Evolutionary conservation across 2,329 filamentous ascomycete genomes (phyloP).

Genomic region (Fusarium sp.): DNA sequence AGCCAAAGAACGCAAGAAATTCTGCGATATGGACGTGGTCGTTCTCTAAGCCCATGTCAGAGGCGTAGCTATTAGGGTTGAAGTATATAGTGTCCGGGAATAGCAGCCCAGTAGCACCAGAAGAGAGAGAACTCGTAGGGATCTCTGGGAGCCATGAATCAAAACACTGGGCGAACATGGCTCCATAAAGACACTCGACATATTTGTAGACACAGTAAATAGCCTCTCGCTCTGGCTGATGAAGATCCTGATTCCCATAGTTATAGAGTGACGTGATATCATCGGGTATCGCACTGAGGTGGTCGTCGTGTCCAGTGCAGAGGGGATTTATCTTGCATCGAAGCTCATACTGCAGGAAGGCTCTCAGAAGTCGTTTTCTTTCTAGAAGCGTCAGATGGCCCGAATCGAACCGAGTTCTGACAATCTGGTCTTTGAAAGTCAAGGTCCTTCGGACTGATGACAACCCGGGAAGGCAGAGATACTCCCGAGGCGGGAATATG

Average conservation of each 20-base stretch:
- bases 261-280: not conserved
- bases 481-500: constrained; percentile 29
- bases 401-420: constrained; percentile 22
- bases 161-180: constrained; percentile 27
- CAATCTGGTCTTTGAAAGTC: constrained; percentile 13
- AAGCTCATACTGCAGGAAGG: constrained; percentile 31
- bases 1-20: not conserved
- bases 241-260: not conserved
- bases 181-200: constrained; percentile 23
- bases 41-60: constrained; percentile 1
- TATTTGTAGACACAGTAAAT: constrained; percentile 23
- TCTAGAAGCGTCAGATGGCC: constrained; percentile 6
- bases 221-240: not conserved
- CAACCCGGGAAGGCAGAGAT: constrained; percentile 26
- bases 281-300: not conserved
- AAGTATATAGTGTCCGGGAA: constrained; percentile 27
- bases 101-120: constrained; percentile 1
- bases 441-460: not conserved
- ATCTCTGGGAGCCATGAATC: constrained; percentile 29
- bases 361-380: constrained; percentile 19
- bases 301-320: no score
- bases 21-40: not conserved
- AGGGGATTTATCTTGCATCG: constrained; percentile 2
- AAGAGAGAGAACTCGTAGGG: not conserved
- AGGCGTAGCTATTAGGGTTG: constrained; percentile 4